phyloP scores from a whole-genome alignment of 1,139 yeast species.

The Blastobotrys buckinghamii region DNA sequence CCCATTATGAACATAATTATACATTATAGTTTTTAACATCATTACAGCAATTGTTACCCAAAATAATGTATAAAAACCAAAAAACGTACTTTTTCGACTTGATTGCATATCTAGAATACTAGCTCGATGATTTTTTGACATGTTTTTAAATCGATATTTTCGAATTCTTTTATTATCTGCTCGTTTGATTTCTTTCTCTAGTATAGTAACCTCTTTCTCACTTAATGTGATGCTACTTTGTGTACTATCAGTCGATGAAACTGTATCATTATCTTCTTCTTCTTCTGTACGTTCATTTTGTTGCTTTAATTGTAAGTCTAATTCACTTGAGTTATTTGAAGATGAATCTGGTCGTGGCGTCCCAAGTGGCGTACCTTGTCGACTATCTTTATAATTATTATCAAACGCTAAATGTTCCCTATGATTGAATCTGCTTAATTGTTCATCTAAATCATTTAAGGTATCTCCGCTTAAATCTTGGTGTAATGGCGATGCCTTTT shows the following conservation, averaged over 20 bases:
- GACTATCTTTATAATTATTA: conserved; percentile 22
- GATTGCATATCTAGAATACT: conserved; percentile 25
- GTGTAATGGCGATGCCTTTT: conserved; percentile 1
- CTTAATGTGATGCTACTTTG: neutral
- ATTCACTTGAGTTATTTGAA: neutral
- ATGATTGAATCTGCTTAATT: conserved; percentile 1
- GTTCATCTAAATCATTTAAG: conserved; percentile 7
- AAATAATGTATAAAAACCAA: conserved; percentile 36
- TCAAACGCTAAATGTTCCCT: conserved; percentile 18
- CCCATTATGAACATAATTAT: conserved; percentile 31
- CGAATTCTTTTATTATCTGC: conserved; percentile 2
- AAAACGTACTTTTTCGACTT: conserved; percentile 28
- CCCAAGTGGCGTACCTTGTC: conserved; percentile 12
- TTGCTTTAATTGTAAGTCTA: neutral
- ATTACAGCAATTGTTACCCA: conserved; percentile 32
- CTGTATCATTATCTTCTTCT: conserved; percentile 1
- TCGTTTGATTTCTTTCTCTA: neutral
- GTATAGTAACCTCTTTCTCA: conserved; percentile 2
- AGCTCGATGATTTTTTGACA: conserved; percentile 17
- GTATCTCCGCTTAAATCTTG: conserved; percentile 5
- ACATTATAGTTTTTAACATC: conserved; percentile 25
- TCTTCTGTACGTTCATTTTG: neutral
- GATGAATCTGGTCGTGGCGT: neutral
- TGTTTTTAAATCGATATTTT: conserved; percentile 17
- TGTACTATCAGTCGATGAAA: neutral